Evolutionary conservation across 108 stramenopile species (phyloP).

Genomic region (Conticribra guillardii): DNA sequence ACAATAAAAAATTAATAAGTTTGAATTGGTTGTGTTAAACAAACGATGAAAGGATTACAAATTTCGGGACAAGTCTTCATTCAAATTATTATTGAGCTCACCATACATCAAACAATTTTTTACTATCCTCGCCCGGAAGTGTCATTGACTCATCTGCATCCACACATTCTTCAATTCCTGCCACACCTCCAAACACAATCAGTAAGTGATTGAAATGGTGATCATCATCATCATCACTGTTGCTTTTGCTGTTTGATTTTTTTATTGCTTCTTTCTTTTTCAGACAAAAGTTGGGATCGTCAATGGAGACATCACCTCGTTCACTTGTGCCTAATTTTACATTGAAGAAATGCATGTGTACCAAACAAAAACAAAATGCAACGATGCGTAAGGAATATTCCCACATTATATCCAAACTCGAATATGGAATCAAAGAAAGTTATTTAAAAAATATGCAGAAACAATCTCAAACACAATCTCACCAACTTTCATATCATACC

Average conservation of each 20-base stretch:
- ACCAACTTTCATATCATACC: slow-evolving; percentile 95
- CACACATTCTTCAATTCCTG: slow-evolving; percentile 96
- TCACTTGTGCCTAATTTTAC: slow-evolving; percentile 70
- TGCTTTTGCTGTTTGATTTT: neutral
- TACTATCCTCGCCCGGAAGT: slow-evolving; percentile 82
- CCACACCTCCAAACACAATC: slow-evolving; percentile 96
- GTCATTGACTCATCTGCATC: slow-evolving; percentile 91
- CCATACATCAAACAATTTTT: slow-evolving; percentile 92
- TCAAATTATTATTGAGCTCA: slow-evolving; percentile 12
- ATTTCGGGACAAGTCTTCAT: neutral
- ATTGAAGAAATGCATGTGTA: neutral
- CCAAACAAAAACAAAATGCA: no score
- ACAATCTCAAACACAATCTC: no score
- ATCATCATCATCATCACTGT: slow-evolving; percentile 10
- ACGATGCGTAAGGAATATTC: no score
- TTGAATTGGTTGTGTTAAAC: slow-evolving; percentile 6
- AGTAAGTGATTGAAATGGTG: slow-evolving; percentile 77
- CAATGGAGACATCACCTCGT: slow-evolving; percentile 83
- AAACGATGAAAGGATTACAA: neutral
- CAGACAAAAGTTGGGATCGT: slow-evolving; percentile 76
- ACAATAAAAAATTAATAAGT: neutral
- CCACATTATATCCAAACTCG: no score
- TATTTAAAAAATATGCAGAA: no score
- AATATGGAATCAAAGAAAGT: no score
- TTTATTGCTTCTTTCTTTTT: slow-evolving; percentile 39